Conservation (phyloP, 352 stramenopile genomes). For the Nothophytophthora sp. region DNA sequence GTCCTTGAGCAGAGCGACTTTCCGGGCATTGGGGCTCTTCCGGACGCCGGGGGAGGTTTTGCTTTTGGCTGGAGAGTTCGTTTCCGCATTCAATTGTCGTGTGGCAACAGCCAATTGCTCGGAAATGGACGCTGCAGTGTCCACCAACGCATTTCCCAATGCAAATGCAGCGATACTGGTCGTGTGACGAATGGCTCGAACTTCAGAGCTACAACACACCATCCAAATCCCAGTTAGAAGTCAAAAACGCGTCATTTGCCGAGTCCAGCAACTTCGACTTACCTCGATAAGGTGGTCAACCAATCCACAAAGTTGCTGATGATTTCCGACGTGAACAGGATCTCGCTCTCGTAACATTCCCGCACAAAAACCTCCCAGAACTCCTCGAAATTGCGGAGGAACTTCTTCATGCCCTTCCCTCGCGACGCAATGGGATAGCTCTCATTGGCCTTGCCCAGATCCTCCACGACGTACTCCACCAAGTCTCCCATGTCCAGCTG, state of each 20-base stretch:
- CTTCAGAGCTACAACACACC: conserved; percentile 77
- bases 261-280: too few species aligned
- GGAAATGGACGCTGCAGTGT: conserved; percentile 43
- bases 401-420: conserved; percentile 59
- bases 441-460: conserved; percentile 61
- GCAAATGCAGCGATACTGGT: conserved; percentile 69
- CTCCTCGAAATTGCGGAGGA: conserved; percentile 61
- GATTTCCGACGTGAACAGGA: conserved; percentile 74
- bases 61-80: conserved; percentile 23
- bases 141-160: conserved; percentile 66
- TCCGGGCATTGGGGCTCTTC: conserved; percentile 53
- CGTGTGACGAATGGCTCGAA: conserved; percentile 83
- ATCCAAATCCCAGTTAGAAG: too few species aligned
- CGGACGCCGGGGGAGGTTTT: conserved; percentile 13
- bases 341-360: conserved; percentile 81
- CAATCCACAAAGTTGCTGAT: conserved; percentile 74
- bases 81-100: conserved; percentile 70
- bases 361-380: conserved; percentile 83
- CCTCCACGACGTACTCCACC: conserved; percentile 62
- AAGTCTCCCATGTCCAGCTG: conserved; percentile 76
- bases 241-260: too few species aligned
- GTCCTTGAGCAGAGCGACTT: conserved; percentile 48
- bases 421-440: conserved; percentile 72
- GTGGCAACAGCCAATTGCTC: conserved; percentile 71
- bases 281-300: conserved; percentile 82